Percentiles rank a stretch among this genome's conserved stretches.
Evolutionary conservation across 768 basidiomycete species (phyloP).

Genomic region (Lactarius pseudohatsudake): DNA sequence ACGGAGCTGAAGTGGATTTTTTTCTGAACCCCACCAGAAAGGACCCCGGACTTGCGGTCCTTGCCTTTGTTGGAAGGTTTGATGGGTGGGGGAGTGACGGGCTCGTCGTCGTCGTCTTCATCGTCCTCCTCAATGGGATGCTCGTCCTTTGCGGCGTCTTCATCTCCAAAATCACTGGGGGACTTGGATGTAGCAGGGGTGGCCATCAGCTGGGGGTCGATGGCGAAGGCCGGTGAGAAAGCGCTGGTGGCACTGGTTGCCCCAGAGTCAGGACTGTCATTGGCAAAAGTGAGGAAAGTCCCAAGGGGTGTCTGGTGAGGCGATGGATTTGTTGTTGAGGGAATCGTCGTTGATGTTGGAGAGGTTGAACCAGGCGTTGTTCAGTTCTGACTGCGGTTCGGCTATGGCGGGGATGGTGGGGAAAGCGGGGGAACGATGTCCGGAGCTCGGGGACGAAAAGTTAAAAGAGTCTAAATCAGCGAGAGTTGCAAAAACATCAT

Average conservation of each 20-base stretch:
- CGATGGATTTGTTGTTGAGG: conserved; percentile 32
- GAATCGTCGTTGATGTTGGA: conserved; percentile 35
- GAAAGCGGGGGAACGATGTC: conserved; percentile 8
- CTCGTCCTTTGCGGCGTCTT: conserved; percentile 36
- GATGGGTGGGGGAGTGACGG: conserved; percentile 34
- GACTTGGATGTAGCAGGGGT: conserved; percentile 53
- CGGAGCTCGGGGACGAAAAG: conserved; percentile 6
- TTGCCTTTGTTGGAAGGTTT: conserved; percentile 46
- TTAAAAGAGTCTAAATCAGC: conserved; percentile 12
- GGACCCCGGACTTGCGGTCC: conserved; percentile 65
- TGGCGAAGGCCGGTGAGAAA: conserved; percentile 43
- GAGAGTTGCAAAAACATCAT: conserved; percentile 12
- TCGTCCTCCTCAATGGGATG: conserved; percentile 38
- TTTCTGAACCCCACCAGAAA: conserved; percentile 73
- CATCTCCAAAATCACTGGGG: conserved; percentile 43
- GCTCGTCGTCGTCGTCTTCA: conserved; percentile 37
- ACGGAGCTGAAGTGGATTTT: conserved; percentile 40
- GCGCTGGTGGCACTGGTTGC: conserved; percentile 23
- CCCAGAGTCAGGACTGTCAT: conserved; percentile 34
- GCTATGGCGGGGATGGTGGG: conserved; percentile 4
- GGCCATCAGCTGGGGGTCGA: conserved; percentile 77
- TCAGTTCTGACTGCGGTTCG: conserved; percentile 19
- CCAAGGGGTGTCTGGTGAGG: conserved; percentile 34
- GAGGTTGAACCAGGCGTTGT: conserved; percentile 32
- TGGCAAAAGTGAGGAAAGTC: conserved; percentile 43